Conservation (phyloP, 2,329 filamentous ascomycete species). For the Fusarium duplospermum region DNA sequence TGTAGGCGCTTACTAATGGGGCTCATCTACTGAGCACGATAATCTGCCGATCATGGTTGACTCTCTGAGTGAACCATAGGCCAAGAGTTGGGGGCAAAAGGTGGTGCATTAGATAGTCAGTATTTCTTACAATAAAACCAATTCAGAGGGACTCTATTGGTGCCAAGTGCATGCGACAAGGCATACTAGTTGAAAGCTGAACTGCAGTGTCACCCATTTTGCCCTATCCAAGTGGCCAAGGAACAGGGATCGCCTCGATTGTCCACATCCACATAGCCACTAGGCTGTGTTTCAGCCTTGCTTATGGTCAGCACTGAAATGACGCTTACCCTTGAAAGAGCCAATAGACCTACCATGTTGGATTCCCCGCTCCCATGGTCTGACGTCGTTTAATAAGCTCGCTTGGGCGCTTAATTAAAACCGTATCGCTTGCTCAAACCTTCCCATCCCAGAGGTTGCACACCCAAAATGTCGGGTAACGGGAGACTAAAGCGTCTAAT, state of each 20-base stretch:
- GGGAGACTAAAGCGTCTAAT: slow-evolving; percentile 31
- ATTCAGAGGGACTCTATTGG: not conserved
- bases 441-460: not conserved
- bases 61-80: not conserved
- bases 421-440: not conserved
- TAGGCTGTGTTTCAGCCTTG: not conserved
- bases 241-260: not conserved
- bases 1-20: not conserved
- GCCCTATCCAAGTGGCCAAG: not conserved
- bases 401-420: not conserved
- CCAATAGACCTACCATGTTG: not conserved
- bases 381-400: not conserved
- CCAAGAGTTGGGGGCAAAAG: not conserved
- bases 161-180: not conserved
- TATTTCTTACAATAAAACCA: not conserved
- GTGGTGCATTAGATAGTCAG: not conserved
- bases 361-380: not conserved
- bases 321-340: not conserved
- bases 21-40: not conserved
- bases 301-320: not conserved
- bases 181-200: not conserved
- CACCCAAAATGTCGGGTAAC: slow-evolving; percentile 31
- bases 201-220: not conserved
- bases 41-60: not conserved
- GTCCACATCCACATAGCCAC: not conserved